phyloP scores from a whole-genome alignment of 208 protist genomes.

The Trichomonas vaginalis region DNA sequence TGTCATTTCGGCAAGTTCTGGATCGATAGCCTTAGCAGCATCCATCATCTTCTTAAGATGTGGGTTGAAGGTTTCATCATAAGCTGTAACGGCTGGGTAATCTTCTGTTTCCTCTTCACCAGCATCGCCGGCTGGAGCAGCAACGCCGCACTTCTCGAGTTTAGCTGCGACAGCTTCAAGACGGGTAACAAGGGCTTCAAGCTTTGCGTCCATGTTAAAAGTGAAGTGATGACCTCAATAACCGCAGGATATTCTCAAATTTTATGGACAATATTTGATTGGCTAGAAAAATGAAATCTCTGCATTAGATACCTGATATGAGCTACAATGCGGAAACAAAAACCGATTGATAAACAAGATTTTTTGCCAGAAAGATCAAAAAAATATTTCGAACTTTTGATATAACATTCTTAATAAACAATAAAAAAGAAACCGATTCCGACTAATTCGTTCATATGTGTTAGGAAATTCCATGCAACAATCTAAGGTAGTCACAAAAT shows the following conservation, averaged over 20 bases:
- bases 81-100: background rate
- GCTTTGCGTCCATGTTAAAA: background rate
- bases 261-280: background rate
- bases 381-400: too few relatives aligned
- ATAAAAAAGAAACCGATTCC: too few relatives aligned
- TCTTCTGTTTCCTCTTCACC: slow-evolving; percentile 5
- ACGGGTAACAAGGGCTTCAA: background rate
- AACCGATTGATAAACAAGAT: too few relatives aligned
- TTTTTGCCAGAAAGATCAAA: too few relatives aligned
- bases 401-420: too few relatives aligned
- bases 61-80: background rate
- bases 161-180: background rate
- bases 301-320: too few relatives aligned
- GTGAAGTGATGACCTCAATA: background rate
- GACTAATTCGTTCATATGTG: too few relatives aligned
- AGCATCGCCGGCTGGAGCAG: background rate
- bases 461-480: too few relatives aligned
- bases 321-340: too few relatives aligned
- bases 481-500: too few relatives aligned
- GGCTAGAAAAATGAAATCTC: too few relatives aligned
- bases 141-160: background rate
- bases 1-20: background rate
- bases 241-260: background rate
- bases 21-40: background rate
- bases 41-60: background rate